A percentile compares a stretch with the other conserved stretches of the same genome.
Evolutionary conservation across 1,284 basidiomycete genomes (phyloP).

Genomic region (Exobasidium rhododendri): DNA sequence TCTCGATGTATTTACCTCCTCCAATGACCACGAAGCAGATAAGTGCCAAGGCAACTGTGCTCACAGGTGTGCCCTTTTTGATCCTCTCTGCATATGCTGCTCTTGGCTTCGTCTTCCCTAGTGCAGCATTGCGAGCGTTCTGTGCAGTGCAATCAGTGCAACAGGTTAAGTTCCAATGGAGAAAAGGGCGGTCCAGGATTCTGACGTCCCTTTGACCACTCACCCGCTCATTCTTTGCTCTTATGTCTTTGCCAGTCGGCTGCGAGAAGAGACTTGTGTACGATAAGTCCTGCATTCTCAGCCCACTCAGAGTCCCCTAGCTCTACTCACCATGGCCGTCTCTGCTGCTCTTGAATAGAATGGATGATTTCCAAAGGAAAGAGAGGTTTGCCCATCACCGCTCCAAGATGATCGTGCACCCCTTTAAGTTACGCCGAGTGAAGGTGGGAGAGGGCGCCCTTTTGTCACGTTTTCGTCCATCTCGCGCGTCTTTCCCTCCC

Average conservation of each 20-base stretch:
- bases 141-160: no score
- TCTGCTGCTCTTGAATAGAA: no score
- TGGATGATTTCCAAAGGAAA: no score
- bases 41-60: slow-evolving; percentile 17
- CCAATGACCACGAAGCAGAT: slow-evolving; percentile 33
- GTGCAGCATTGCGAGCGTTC: slow-evolving; percentile 5
- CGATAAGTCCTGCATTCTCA: no score
- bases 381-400: no score
- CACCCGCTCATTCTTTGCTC: slow-evolving; percentile 13
- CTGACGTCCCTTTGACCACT: background rate
- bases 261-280: no score
- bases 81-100: slow-evolving; percentile 6
- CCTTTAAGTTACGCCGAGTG: no score
- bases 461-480: no score
- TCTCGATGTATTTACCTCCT: slow-evolving; percentile 37
- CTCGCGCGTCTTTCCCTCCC: no score
- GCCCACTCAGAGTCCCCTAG: background rate
- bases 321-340: background rate
- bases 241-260: slow-evolving; percentile 12
- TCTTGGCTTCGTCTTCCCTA: slow-evolving; percentile 10
- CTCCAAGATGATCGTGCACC: no score
- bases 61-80: slow-evolving; percentile 12
- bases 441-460: no score
- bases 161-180: no score
- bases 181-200: background rate